Base-by-base conservation (phyloP, 306 rosid species). In the Betula pendula region DNA sequence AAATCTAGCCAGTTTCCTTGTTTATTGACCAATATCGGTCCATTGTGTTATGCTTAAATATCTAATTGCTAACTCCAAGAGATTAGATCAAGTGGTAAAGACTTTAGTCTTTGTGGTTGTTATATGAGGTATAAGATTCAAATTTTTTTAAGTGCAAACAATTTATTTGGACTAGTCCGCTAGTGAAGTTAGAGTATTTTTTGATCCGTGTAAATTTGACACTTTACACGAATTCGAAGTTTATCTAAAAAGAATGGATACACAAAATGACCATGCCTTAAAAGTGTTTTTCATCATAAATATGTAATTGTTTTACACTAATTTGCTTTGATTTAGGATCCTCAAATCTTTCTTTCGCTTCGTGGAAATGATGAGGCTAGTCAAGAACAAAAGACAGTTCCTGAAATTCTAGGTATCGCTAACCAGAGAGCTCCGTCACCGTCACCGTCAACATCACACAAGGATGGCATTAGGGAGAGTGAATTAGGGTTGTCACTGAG, bases 401-500 rank as follows among this genome's bases (percentile, higher is more conserved):
- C 66, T 53, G 86, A 80, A 65, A 76, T 79, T 45, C 70, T 76
- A 55, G 84, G 69, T 4, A 53, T 35, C 8, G 81, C 22, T 12
- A 71, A 66, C 27, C 77, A 73, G 62, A 79, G 86, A 79, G 74
- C 79, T 48, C 56, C 84, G 16, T 45, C 79, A 5, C 72, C 77
- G 10, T 65, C 83, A 24, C 62, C 85, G 16, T 55, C 79, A 8
- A 70, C 75, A 10, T 65, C 83, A 29, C 60, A 77, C 15, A 83
- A 83, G 59, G 86, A 80, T 40, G 63, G 15, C 3, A 47, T 77
- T 1, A 48, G 70, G 45, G 86, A 86, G 66, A 81, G 81, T 51
- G 81, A 84, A 71, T 78, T 92, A 85, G 97, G 97, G 40, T 83
- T 92, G 77, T 90, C 97, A 19, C 81, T 95, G 19, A 86, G 92